A percentile compares a stretch with the other conserved stretches of the same genome.
These are phyloP conservation scores for Dictyostelium intermedium DNA, from an alignment of 78 protist genomes.

Conservation along the genomic window DNA sequence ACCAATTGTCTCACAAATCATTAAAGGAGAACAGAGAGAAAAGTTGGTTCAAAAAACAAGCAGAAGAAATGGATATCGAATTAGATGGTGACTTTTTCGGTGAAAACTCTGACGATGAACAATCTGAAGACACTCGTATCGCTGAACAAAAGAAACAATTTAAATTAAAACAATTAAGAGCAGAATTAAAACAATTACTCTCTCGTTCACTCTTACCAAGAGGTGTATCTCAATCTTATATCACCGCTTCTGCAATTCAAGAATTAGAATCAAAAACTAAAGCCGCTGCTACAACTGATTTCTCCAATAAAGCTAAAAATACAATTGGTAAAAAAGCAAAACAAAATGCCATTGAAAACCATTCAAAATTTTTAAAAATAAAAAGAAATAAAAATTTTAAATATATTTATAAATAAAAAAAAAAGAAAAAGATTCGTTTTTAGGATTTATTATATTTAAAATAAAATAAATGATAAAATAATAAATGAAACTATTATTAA, in stretches of 20 bases:
- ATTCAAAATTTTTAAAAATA: neutral
- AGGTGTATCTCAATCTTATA: constrained; percentile 25
- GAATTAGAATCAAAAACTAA: constrained; percentile 6
- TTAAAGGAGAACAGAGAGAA: constrained; percentile 10
- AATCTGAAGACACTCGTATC: constrained; percentile 4
- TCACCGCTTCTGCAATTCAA: constrained; percentile 18
- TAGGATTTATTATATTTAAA: neutral
- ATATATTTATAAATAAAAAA: neutral
- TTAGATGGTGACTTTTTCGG: constrained; percentile 42
- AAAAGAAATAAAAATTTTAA: neutral
- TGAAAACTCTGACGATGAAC: constrained; percentile 19
- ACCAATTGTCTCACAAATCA: neutral
- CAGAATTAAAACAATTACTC: neutral
- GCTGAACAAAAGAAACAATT: neutral
- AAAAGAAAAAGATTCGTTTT: neutral
- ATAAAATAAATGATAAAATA: neutral
- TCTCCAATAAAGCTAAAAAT: neutral
- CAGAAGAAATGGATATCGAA: constrained; percentile 59
- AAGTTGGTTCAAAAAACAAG: constrained; percentile 44
- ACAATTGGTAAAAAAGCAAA: constrained; percentile 2
- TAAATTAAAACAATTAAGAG: neutral
- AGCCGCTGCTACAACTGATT: constrained; percentile 1
- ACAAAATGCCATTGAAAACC: neutral
- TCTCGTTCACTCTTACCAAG: constrained; percentile 12
- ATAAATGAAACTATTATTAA: neutral